phyloP scores from a whole-genome alignment of 2,329 filamentous ascomycete species.

The Ascochyta pisi region DNA sequence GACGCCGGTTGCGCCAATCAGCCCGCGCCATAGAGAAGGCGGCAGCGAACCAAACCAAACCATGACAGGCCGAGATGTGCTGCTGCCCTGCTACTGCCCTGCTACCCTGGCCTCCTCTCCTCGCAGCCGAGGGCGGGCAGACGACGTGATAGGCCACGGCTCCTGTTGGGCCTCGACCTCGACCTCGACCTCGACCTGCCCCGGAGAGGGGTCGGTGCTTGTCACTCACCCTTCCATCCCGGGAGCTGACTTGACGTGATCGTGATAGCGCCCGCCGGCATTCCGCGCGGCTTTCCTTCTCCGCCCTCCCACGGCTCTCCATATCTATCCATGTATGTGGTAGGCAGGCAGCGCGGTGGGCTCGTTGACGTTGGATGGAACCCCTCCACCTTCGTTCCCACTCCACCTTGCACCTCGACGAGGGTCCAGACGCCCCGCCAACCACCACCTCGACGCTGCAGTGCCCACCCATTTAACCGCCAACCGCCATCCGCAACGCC shows the following conservation, averaged over 20 bases:
- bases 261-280: conserved; percentile 1
- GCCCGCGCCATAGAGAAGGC: not conserved
- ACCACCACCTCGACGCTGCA: not conserved
- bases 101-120: no score
- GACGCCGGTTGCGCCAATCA: conserved; percentile 23
- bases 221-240: no score
- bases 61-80: conserved; percentile 3
- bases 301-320: no score
- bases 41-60: conserved; percentile 11
- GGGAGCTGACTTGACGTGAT: no score
- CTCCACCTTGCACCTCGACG: no score
- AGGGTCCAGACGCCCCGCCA: not conserved
- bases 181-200: no score
- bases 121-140: conserved; percentile 11
- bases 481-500: not conserved
- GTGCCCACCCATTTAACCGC: not conserved
- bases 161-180: conserved; percentile 12
- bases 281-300: conserved; percentile 3
- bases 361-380: no score
- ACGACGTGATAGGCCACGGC: conserved; percentile 19
- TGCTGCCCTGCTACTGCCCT: not conserved
- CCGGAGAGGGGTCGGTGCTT: no score
- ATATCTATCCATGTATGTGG: no score
- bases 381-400: no score
- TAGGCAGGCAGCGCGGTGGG: not conserved